These are phyloP conservation scores for Pachysandra terminalis DNA, from an alignment of 164 flowering plant genomes.

Conservation along the genomic window DNA sequence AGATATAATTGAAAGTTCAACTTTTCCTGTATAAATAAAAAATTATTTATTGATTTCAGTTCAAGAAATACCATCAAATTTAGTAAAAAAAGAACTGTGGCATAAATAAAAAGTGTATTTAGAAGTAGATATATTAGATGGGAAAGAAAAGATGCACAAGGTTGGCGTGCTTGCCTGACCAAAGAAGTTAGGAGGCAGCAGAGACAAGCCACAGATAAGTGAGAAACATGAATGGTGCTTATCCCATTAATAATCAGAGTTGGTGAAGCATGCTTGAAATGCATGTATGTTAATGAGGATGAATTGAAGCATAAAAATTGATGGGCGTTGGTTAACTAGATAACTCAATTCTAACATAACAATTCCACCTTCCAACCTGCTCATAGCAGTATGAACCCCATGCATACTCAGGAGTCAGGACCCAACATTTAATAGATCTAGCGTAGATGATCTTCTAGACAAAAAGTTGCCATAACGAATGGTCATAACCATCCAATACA, in stretches of 20 bases:
- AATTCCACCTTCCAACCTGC: not conserved
- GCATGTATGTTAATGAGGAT: not conserved
- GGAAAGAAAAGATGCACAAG: not conserved
- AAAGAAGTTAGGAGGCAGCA: not conserved
- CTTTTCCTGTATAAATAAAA: conserved; percentile 31
- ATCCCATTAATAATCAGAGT: not conserved
- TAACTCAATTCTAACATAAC: not conserved
- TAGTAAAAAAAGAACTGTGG: not conserved
- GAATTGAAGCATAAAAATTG: not conserved
- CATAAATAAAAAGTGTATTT: not conserved
- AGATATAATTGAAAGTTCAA: conserved; percentile 29
- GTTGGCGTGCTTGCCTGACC: not conserved
- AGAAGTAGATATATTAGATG: not conserved
- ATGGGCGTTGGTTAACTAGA: not conserved
- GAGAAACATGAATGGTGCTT: not conserved
- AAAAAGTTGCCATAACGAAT: not conserved
- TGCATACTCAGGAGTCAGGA: not conserved
- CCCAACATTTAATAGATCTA: not conserved
- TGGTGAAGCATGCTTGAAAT: not conserved
- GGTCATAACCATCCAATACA: not conserved
- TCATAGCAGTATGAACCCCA: too few species aligned
- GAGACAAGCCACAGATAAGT: too few species aligned
- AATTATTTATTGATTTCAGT: not conserved
- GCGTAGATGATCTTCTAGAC: not conserved
- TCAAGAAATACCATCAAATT: not conserved